Base-by-base conservation (phyloP, 345 rosid species). In the Clausena lansium region DNA sequence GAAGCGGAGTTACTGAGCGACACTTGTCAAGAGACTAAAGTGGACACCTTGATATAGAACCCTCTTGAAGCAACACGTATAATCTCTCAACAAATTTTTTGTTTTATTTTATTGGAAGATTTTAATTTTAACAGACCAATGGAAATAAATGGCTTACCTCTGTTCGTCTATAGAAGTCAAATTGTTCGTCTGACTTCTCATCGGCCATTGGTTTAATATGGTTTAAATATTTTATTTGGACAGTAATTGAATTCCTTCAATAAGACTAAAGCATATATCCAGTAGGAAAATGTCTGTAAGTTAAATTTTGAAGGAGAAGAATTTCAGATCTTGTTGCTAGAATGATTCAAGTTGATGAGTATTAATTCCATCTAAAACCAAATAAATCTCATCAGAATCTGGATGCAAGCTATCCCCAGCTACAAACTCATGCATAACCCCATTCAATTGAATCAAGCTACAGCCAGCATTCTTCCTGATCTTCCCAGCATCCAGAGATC, bases 401-500 rank as follows among this genome's bases (percentile, higher is more conserved):
- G 87, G 84, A 73, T 85, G 87, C 67, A 77, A 38, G 57, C 41
- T 69, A 60, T 84, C 84, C 7, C 87, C 78, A 61, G 87, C 81
- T 30, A 80, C 81, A 80, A 89, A 82, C 73, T 77, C 87, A 72
- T 79, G 82, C 33, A 71, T 58, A 14, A 32, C 45, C 38, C 86
- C 86, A 25, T 85, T 83, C 75, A 84, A 70, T 52, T 85, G 78
- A 80, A 93, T 84, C 85, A 64, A 71, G 81, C 96, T 91, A 74
- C 73, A 82, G 1, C 89, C 96, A 60, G 84, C 77, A 59, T 71
- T 87, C 87, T 85, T 93, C 81, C 79, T 91, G 35, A 91, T 88
- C 19, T 70, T 74, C 58, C 82, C 72, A 7, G 74, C 70, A 52
- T 90, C 88, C 85, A 89, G 58, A 13, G 78, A 79, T 76, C 77